Base-by-base conservation (phyloP, 768 basidiomycete species). In the Myochromella boudieri region DNA sequence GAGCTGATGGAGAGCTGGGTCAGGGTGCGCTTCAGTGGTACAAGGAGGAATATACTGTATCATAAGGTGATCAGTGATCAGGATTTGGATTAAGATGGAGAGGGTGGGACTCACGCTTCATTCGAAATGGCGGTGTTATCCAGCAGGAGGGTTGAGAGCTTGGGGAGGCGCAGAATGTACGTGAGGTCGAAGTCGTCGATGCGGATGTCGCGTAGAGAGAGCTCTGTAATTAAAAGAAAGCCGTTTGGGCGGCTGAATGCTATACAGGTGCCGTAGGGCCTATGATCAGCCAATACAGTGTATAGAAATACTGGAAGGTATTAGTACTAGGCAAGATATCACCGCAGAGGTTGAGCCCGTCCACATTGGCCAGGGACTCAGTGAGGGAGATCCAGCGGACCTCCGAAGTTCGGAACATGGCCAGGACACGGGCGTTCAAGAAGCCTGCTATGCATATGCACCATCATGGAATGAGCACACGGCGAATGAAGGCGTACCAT, bases 51-150 rank as follows among this genome's bases (percentile, higher is more conserved):
- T 20, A 85, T 62, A 8, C 85, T 86, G 53, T 24, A 41, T n/a
- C n/a, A n/a, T n/a, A n/a, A 27, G 5, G 24, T 36, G 29, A 33
- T 57, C 36, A 56, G 49, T 44, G 17, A 21, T n/a, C 33, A 46
- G 31, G 15, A 21, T 31, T 8, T 10, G 20, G 25, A 46, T 38
- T n/a, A 28, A 41, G 8, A 32, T 42, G 17, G 15, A 27, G 32
- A 34, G 12, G 37, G 9, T 41, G 18, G 25, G 15, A 57, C 77
- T 38, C 48, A 84, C 84, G 75, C 78, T 72, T 85, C 82, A 54
- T 85, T 81, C 29, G 77, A 71, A 26, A 85, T 77, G 9, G 73
- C 71, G 7, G 82, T 82, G 47, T 75, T 69, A 55, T 75, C 71
- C 17, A 84, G 62, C 29, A 68, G 58, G 25, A 85, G 66, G 10